phyloP scores from a whole-genome alignment of 176 grass and related monocot genomes.

The Lolium perenne region DNA sequence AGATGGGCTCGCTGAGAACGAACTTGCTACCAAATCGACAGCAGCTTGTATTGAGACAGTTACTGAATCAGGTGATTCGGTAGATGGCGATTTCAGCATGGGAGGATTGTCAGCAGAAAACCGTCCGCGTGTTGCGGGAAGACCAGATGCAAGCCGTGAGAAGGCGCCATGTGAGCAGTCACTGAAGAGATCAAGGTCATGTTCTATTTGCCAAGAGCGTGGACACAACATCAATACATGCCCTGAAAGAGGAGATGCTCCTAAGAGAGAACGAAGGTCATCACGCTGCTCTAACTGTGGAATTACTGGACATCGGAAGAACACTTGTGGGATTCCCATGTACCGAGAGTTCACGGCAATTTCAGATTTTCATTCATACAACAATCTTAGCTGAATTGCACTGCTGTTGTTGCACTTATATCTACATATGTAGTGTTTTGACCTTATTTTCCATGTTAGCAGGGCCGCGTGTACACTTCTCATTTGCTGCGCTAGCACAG shows the following conservation, averaged over 20 bases:
- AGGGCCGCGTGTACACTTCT: background rate
- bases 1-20: too few relatives aligned
- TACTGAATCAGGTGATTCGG: background rate
- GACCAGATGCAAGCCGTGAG: background rate
- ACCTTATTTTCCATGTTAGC: background rate
- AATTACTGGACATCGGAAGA: background rate
- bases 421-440: background rate
- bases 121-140: background rate
- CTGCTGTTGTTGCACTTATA: background rate
- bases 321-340: background rate
- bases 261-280: background rate
- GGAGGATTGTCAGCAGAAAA: background rate
- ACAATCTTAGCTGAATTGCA: background rate
- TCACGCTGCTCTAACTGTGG: background rate
- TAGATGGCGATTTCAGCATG: background rate
- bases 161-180: background rate
- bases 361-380: background rate
- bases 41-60: background rate
- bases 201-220: background rate
- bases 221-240: background rate
- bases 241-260: background rate
- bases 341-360: background rate
- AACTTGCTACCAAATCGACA: background rate
- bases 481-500: too few relatives aligned
- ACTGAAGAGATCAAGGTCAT: background rate